Conservation (phyloP, 768 basidiomycete genomes). For the Lactarius sp. region DNA sequence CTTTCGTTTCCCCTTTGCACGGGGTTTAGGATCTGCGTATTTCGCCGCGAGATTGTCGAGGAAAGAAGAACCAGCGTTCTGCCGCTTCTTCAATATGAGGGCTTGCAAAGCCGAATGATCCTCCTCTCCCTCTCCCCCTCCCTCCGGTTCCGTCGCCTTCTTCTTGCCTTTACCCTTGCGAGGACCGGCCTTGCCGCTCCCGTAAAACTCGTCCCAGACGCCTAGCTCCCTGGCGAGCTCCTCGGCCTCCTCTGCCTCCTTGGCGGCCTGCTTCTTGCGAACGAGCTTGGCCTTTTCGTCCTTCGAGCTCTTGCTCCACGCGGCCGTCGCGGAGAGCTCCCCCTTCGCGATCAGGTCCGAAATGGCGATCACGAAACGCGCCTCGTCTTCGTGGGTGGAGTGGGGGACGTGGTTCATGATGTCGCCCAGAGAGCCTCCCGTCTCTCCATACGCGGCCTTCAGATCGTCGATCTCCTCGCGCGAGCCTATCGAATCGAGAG, state of each 20-base stretch:
- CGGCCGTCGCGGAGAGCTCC: constrained; percentile 47
- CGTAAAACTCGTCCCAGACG: constrained; percentile 93
- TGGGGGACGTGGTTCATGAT: constrained; percentile 88
- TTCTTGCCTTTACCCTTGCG: constrained; percentile 49
- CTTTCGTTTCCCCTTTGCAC: constrained; percentile 41
- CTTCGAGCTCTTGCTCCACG: constrained; percentile 67
- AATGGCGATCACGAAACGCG: constrained; percentile 69
- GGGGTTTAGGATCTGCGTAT: constrained; percentile 50
- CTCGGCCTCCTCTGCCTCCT: constrained; percentile 84
- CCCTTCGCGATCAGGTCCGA: constrained; percentile 60
- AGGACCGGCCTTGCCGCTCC: constrained; percentile 61
- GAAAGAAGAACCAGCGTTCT: constrained; percentile 61
- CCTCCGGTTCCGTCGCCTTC: constrained; percentile 38
- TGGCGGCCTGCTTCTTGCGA: constrained; percentile 66
- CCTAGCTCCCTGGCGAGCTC: constrained; percentile 79
- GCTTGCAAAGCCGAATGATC: constrained; percentile 72
- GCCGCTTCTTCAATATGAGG: constrained; percentile 73
- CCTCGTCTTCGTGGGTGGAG: constrained; percentile 77
- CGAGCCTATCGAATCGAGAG: constrained; percentile 57
- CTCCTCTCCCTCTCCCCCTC: constrained; percentile 44
- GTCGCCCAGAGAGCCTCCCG: constrained; percentile 66
- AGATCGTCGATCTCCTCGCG: constrained; percentile 80
- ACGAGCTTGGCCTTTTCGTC: constrained; percentile 77
- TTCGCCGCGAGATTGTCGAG: constrained; percentile 73
- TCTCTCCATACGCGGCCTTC: constrained; percentile 63